phyloP scores from a whole-genome alignment of 352 stramenopile species.

The Phytophthora citrophthora region DNA sequence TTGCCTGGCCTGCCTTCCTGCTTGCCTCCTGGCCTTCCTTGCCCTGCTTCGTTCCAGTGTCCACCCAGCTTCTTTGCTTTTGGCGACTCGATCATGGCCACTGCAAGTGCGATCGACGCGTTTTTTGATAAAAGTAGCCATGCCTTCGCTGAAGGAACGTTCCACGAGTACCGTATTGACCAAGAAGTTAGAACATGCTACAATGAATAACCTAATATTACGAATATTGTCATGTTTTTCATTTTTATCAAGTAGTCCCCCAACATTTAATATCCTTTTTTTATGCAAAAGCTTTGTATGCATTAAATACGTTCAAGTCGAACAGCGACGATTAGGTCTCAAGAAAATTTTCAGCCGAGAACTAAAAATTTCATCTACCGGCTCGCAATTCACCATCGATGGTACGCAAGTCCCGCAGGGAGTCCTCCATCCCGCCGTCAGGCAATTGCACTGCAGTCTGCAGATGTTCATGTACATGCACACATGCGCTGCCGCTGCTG shows the following conservation, averaged over 20 bases:
- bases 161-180: neutral
- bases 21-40: constrained; percentile 7
- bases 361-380: constrained; percentile 20
- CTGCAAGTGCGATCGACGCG: too few species aligned
- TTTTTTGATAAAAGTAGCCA: constrained; percentile 20
- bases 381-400: constrained; percentile 8
- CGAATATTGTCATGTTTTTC: neutral
- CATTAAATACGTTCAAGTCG: too few species aligned
- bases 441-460: neutral
- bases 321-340: constrained; percentile 13
- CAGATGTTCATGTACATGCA: too few species aligned
- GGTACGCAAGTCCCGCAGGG: constrained; percentile 5
- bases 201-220: neutral
- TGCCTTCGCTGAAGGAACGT: constrained; percentile 4
- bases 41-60: neutral
- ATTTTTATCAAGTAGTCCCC: neutral
- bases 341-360: constrained; percentile 1
- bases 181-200: neutral
- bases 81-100: constrained; percentile 5
- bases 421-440: neutral
- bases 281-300: neutral
- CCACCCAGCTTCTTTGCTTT: constrained; percentile 16
- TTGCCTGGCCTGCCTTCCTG: neutral
- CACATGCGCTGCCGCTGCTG: too few species aligned
- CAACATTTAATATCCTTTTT: neutral